Evolutionary conservation across 228 moss, liverwort and hornwort species (phyloP), one percentile per base, ranked within the genome.

Genomic region (Sphagnum fallax): DNA sequence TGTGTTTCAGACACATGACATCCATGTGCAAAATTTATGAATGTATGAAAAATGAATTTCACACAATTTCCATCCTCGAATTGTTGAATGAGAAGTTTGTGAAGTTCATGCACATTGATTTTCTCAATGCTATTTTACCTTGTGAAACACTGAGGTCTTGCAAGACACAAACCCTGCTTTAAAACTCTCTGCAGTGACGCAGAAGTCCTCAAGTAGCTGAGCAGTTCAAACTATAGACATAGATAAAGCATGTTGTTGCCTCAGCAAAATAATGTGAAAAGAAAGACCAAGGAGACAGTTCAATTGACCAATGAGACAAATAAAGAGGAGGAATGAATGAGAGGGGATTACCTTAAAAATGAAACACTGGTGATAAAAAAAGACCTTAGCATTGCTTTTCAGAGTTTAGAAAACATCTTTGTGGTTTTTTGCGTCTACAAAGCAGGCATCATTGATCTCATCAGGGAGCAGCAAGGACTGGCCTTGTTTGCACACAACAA

Each of bases 371-470:
- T 90, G 91, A 68, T 98, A 91, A 65, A 87, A 98, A 10, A 91
- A 87, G 10, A 93, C 97, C 79, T 98, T 98, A 4, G 90, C 91
- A 65, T 93, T 98, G 84, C 83, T 90, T 72, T 98, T 93, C 67
- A 98, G 75, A 69, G 91, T 93, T 76, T 98, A 90, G 65, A 93
- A 91, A 8, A 98, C 77, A 70, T 98, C 97, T 79, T 88, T 91
- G 74, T 91, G 80, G 47, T 80, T 74, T 67, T 79, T 77, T 49
- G 93, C 91, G 70, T 98, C 93, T 16, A 98, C 97, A 76, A 79
- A 93, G 71, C 91, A 91, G 64, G 70, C 69, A 65, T 91, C 91
- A 72, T 93, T 84, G 73, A 93, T 98, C 71, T 93, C 91, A 68
- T 88, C 88, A 0, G 97, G 93, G 51, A 87, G 77, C 73, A 98